phyloP scores from a whole-genome alignment of 495 filamentous ascomycete genomes.

The Tuber calosporum region DNA sequence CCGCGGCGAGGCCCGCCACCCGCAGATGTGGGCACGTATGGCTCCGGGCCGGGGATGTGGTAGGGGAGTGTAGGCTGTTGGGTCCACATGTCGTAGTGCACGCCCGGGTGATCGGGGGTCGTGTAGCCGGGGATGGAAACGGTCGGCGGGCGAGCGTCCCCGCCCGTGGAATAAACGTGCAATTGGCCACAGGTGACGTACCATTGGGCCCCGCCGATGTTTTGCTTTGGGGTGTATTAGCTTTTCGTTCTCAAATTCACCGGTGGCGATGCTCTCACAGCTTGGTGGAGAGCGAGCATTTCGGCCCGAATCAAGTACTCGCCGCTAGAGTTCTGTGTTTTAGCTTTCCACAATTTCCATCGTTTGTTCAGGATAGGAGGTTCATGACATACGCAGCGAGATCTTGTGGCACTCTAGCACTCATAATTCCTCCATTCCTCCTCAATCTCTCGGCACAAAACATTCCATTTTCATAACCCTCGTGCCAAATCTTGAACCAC shows the following conservation, averaged over 20 bases:
- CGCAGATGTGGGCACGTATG: slow-evolving; percentile 44
- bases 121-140: slow-evolving; percentile 63
- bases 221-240: slow-evolving; percentile 45
- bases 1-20: slow-evolving; percentile 10
- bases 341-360: slow-evolving; percentile 7
- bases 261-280: slow-evolving; percentile 48
- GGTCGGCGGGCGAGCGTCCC: slow-evolving; percentile 44
- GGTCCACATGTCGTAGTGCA: slow-evolving; percentile 59
- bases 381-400: slow-evolving; percentile 45
- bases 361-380: too few species aligned
- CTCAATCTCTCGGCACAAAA: slow-evolving; percentile 68
- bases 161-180: slow-evolving; percentile 50
- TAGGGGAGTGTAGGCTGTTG: slow-evolving; percentile 47
- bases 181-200: slow-evolving; percentile 58
- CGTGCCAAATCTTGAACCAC: slow-evolving; percentile 75
- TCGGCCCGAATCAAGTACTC: slow-evolving; percentile 64
- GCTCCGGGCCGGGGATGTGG: slow-evolving; percentile 53
- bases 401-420: slow-evolving; percentile 53
- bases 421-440: slow-evolving; percentile 56
- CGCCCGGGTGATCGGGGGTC: slow-evolving; percentile 46
- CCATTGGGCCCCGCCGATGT: slow-evolving; percentile 45
- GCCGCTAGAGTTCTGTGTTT: slow-evolving; percentile 44
- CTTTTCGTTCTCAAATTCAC: background rate
- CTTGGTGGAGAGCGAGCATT: slow-evolving; percentile 60
- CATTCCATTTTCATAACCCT: slow-evolving; percentile 55